A percentile compares a stretch with the other conserved stretches of the same genome.
phyloP scores from a whole-genome alignment of 805 yeast species.

The Starmerella khaoyaiensis region DNA sequence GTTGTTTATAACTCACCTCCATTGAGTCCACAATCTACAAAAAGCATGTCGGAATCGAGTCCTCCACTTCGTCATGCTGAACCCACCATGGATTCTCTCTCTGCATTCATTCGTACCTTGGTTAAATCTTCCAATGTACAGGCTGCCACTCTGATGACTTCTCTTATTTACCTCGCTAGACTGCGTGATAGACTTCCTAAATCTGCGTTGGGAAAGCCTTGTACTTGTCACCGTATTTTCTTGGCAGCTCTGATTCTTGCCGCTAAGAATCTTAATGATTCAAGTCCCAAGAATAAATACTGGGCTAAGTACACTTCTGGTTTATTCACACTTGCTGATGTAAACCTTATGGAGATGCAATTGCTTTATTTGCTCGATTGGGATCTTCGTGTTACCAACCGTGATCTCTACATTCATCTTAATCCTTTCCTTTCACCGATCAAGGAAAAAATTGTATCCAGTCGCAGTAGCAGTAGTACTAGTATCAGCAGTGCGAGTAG shows the following conservation, averaged over 20 bases:
- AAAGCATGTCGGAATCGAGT: no score
- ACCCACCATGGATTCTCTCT: conserved; percentile 25
- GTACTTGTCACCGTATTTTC: conserved; percentile 87
- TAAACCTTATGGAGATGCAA: conserved; percentile 85
- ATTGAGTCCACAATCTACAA: conserved; percentile 18
- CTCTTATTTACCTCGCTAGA: conserved; percentile 69
- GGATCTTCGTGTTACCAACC: conserved; percentile 60
- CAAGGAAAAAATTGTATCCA: conserved; percentile 36
- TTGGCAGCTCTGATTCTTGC: conserved; percentile 77
- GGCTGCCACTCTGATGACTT: conserved; percentile 88
- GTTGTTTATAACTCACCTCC: conserved; percentile 21
- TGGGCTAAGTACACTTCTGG: conserved; percentile 93
- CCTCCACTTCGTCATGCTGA: conserved; percentile 16
- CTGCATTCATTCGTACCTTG: conserved; percentile 52
- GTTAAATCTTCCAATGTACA: conserved; percentile 80
- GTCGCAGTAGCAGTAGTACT: conserved; percentile 5
- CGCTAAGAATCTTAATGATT: conserved; percentile 88
- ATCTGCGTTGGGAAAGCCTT: conserved; percentile 74
- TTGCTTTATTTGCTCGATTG: conserved; percentile 70
- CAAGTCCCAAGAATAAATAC: conserved; percentile 89
- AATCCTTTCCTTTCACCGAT: conserved; percentile 68
- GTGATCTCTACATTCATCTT: conserved; percentile 56
- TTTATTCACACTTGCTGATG: conserved; percentile 58
- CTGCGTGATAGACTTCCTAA: conserved; percentile 68
- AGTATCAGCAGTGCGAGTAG: conserved; percentile 4